phyloP scores from a whole-genome alignment of 371 early-diverging fungal genomes.

The Mucor saturninus region DNA sequence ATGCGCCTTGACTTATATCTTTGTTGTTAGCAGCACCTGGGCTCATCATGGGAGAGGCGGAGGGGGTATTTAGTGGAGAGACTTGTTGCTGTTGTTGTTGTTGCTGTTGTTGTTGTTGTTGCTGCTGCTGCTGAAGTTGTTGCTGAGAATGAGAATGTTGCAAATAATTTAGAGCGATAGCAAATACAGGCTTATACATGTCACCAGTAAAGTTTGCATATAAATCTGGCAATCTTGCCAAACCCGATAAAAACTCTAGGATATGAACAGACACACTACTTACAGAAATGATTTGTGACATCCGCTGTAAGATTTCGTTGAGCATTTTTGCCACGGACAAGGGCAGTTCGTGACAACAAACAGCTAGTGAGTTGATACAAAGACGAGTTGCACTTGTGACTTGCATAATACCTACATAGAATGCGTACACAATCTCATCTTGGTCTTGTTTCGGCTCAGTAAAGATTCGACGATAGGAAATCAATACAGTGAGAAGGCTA shows the following conservation, averaged over 20 bases:
- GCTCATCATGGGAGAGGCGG: slow-evolving; percentile 19
- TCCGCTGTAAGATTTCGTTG: slow-evolving; percentile 71
- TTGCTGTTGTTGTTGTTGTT: slow-evolving; percentile 8
- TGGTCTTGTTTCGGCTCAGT: slow-evolving; percentile 61
- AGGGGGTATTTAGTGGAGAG: slow-evolving; percentile 20
- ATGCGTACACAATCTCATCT: slow-evolving; percentile 78
- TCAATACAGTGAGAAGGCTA: slow-evolving; percentile 67
- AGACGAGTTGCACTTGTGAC: slow-evolving; percentile 76
- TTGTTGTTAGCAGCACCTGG: slow-evolving; percentile 3
- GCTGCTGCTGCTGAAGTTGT: slow-evolving; percentile 21
- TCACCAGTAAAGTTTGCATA: slow-evolving; percentile 83
- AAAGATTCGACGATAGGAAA: slow-evolving; percentile 80
- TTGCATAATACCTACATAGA: slow-evolving; percentile 78
- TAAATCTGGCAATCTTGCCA: slow-evolving; percentile 82
- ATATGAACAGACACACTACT: slow-evolving; percentile 83
- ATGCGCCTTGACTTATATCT: slow-evolving; percentile 43
- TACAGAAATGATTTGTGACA: slow-evolving; percentile 86
- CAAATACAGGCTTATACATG: slow-evolving; percentile 90
- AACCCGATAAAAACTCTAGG: slow-evolving; percentile 86
- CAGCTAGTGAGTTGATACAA: slow-evolving; percentile 83
- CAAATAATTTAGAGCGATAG: slow-evolving; percentile 90
- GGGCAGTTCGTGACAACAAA: slow-evolving; percentile 86
- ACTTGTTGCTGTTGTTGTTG: slow-evolving; percentile 8
- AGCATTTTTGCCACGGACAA: slow-evolving; percentile 77
- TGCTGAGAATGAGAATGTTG: slow-evolving; percentile 66